A percentile compares a stretch with the other conserved stretches of the same genome.
These are phyloP conservation scores for Rhizoclosmatium sp. DNA, from an alignment of 192 early-diverging fungal genomes.

Conservation along the genomic window DNA sequence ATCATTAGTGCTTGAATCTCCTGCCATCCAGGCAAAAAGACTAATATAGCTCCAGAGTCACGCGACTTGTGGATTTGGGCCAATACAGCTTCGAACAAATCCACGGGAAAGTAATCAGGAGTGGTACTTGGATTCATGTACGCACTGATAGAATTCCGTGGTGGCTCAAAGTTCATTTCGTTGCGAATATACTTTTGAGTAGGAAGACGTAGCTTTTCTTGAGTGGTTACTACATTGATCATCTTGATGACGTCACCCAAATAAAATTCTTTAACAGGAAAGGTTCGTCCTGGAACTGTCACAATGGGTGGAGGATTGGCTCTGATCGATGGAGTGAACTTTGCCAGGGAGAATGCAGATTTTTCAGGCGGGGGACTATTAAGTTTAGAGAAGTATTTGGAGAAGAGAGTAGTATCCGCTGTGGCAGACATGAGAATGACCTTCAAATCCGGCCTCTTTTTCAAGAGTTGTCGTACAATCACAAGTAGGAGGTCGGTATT, in stretches of 20 bases:
- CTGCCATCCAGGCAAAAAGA: conserved; percentile 72
- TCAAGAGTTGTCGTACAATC: conserved; percentile 70
- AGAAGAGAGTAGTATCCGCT: conserved; percentile 80
- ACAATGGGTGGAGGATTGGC: conserved; percentile 55
- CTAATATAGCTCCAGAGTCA: conserved; percentile 69
- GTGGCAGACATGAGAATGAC: conserved; percentile 95
- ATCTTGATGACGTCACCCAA: conserved; percentile 69
- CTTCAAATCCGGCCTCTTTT: conserved; percentile 63
- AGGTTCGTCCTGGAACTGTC: conserved; percentile 64
- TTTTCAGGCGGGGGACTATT: not conserved
- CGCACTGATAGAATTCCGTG: conserved; percentile 7
- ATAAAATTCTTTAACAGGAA: conserved; percentile 58
- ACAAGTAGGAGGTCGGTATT: conserved; percentile 85
- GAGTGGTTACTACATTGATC: not conserved
- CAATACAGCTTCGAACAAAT: conserved; percentile 65
- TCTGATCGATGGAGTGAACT: not conserved
- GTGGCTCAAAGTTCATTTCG: conserved; percentile 22
- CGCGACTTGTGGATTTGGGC: conserved; percentile 56
- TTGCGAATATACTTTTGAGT: conserved; percentile 23
- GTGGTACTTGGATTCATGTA: not conserved
- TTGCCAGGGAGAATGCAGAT: not conserved
- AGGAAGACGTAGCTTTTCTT: not conserved
- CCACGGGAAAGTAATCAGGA: conserved; percentile 53
- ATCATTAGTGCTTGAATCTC: conserved; percentile 74
- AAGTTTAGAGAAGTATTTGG: conserved; percentile 70